Evolutionary conservation across 1,139 yeast species (phyloP).

Genomic region (Geotrichum bryndzae): DNA sequence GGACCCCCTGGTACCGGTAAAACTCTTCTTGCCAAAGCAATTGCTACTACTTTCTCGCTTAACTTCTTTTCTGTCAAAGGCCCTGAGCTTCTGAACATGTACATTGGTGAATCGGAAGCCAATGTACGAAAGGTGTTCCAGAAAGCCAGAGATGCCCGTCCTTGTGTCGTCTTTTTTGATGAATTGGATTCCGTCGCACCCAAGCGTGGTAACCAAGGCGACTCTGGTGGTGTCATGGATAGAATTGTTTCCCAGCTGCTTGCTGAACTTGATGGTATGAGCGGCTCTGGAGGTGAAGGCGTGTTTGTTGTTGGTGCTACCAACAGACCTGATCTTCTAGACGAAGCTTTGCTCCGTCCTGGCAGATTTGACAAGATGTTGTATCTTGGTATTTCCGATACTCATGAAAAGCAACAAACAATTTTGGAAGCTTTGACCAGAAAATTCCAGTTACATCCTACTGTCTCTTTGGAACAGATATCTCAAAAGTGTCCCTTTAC

Average conservation of each 20-base stretch:
- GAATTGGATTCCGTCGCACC: conserved; percentile 98
- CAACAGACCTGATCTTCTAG: conserved; percentile 87
- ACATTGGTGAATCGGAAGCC: conserved; percentile 97
- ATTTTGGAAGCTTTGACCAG: conserved; percentile 85
- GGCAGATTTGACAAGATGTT: conserved; percentile 95
- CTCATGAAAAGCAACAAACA: conserved; percentile 80
- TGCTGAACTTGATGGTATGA: conserved; percentile 96
- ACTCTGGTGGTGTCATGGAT: conserved; percentile 98
- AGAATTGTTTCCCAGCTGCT: conserved; percentile 90
- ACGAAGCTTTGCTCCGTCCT: conserved; percentile 89
- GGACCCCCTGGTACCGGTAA: conserved; percentile 99
- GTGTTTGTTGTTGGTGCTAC: conserved; percentile 98
- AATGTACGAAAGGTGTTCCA: conserved; percentile 92
- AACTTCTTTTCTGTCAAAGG: conserved; percentile 95
- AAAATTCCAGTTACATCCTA: conserved; percentile 57
- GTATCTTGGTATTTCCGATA: conserved; percentile 87
- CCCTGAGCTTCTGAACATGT: conserved; percentile 92
- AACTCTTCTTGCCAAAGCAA: conserved; percentile 89
- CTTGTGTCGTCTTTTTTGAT: conserved; percentile 95
- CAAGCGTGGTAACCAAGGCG: conserved; percentile 95
- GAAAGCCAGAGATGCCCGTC: conserved; percentile 90
- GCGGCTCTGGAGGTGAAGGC: conserved; percentile 79
- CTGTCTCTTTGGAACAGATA: conserved; percentile 54
- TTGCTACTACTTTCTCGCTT: conserved; percentile 87
- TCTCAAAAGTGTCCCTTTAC: conserved; percentile 78